Conservation (phyloP, 768 basidiomycete genomes). For the Trametes cingulata region DNA sequence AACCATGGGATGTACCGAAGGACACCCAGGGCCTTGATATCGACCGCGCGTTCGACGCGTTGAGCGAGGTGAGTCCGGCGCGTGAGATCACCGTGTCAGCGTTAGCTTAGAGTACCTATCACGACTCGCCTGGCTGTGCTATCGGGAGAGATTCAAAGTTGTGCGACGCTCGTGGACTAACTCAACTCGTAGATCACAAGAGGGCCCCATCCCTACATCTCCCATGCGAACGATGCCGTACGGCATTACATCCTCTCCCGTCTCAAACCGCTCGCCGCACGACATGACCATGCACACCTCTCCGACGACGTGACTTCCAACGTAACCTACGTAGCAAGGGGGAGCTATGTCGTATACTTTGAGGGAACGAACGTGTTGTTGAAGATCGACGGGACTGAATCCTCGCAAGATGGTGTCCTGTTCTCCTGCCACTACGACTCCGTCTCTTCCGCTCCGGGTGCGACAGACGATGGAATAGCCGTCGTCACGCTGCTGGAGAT, state of each 20-base stretch:
- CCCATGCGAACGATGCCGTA: slow-evolving; percentile 73
- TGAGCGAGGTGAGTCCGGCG: slow-evolving; percentile 46
- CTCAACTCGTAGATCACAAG: slow-evolving; percentile 66
- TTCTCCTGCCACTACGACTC: slow-evolving; percentile 86
- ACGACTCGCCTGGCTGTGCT: too few relatives aligned
- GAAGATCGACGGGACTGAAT: slow-evolving; percentile 56
- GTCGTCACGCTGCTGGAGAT: slow-evolving; percentile 66
- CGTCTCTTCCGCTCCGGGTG: slow-evolving; percentile 72
- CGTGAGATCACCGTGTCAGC: not conserved
- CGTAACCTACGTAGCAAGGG: slow-evolving; percentile 39
- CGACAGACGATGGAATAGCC: slow-evolving; percentile 80
- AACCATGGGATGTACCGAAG: slow-evolving; percentile 46
- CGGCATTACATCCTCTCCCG: slow-evolving; percentile 59
- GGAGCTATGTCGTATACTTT: slow-evolving; percentile 45
- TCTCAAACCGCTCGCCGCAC: slow-evolving; percentile 46
- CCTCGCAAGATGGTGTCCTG: slow-evolving; percentile 46
- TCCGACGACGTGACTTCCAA: slow-evolving; percentile 53
- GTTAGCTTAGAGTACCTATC: too few relatives aligned
- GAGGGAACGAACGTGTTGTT: slow-evolving; percentile 70
- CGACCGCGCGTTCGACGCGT: slow-evolving; percentile 56
- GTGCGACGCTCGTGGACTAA: too few relatives aligned
- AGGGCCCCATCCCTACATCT: slow-evolving; percentile 76
- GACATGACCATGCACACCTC: slow-evolving; percentile 48
- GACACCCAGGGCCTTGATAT: slow-evolving; percentile 45
- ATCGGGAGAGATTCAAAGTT: too few relatives aligned